Conservation (phyloP, 176 grass and related monocot genomes). For the Cocos nucifera region DNA sequence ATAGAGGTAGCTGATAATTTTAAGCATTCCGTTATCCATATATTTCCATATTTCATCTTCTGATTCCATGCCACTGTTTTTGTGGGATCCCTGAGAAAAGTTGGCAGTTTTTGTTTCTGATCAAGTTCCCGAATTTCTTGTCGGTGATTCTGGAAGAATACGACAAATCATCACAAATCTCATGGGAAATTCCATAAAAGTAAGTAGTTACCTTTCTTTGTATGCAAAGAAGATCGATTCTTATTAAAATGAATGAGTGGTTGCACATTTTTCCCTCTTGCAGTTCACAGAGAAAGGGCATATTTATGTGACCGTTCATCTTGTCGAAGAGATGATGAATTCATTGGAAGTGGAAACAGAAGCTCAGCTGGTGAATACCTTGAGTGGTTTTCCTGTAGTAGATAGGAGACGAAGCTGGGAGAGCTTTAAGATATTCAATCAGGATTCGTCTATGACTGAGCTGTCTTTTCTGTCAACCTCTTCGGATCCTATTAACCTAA, state of each 20-base stretch:
- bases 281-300: constrained; percentile 95
- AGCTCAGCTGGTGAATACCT: constrained; percentile 38
- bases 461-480: constrained; percentile 27
- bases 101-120: constrained; percentile 87
- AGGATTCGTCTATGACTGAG: constrained; percentile 40
- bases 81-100: constrained; percentile 27
- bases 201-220: constrained; percentile 29
- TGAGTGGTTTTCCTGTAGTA: constrained; percentile 61
- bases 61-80: constrained; percentile 19
- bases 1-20: constrained; percentile 64
- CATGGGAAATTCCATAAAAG: constrained; percentile 93
- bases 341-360: constrained; percentile 46
- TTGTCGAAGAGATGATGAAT: constrained; percentile 51
- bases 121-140: constrained; percentile 72
- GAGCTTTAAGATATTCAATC: constrained; percentile 43
- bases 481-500: constrained; percentile 63
- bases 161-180: constrained; percentile 99
- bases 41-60: neutral
- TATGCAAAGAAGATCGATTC: neutral
- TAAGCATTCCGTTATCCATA: neutral
- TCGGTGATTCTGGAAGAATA: constrained; percentile 80
- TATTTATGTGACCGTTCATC: constrained; percentile 95
- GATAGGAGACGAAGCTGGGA: constrained; percentile 62
- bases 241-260: constrained; percentile 12
- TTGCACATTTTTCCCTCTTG: constrained; percentile 26